phyloP scores from a whole-genome alignment of 768 basidiomycete genomes.

The Xerocomellus dryophilus region DNA sequence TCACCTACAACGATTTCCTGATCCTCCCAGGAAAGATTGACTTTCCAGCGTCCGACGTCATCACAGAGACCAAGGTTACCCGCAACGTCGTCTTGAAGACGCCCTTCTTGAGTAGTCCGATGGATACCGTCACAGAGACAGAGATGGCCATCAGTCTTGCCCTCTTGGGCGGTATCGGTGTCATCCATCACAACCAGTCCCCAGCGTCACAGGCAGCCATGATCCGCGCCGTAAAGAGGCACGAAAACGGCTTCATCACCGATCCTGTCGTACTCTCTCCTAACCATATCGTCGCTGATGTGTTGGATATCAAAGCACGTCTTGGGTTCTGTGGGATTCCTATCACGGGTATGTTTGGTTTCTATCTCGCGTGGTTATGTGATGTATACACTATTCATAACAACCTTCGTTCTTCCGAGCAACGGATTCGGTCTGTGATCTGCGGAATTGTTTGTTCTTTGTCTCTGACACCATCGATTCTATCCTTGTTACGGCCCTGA shows the following conservation, averaged over 20 bases:
- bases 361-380: conserved; percentile 10
- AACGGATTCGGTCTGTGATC: conserved; percentile 67
- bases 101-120: conserved; percentile 95
- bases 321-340: conserved; percentile 97
- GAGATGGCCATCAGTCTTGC: conserved; percentile 93
- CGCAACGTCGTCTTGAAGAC: conserved; percentile 90
- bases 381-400: conserved; percentile 49
- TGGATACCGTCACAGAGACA: conserved; percentile 98
- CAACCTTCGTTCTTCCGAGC: conserved; percentile 92
- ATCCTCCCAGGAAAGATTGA: conserved; percentile 93
- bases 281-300: conserved; percentile 74
- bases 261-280: conserved; percentile 90
- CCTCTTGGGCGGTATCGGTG: conserved; percentile 94
- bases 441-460: conserved; percentile 51
- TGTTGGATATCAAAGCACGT: conserved; percentile 86
- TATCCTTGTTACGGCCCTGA: conserved; percentile 19
- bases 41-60: conserved; percentile 79
- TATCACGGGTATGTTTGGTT: conserved; percentile 78
- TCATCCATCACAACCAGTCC: conserved; percentile 95
- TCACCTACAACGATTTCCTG: conserved; percentile 98
- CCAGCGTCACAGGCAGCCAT: conserved; percentile 87
- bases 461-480: conserved; percentile 14
- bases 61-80: conserved; percentile 83
- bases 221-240: conserved; percentile 96
- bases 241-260: conserved; percentile 98